These are phyloP conservation scores for Thelonectria blattea DNA, from an alignment of 2,329 filamentous ascomycete genomes.

Conservation along the genomic window DNA sequence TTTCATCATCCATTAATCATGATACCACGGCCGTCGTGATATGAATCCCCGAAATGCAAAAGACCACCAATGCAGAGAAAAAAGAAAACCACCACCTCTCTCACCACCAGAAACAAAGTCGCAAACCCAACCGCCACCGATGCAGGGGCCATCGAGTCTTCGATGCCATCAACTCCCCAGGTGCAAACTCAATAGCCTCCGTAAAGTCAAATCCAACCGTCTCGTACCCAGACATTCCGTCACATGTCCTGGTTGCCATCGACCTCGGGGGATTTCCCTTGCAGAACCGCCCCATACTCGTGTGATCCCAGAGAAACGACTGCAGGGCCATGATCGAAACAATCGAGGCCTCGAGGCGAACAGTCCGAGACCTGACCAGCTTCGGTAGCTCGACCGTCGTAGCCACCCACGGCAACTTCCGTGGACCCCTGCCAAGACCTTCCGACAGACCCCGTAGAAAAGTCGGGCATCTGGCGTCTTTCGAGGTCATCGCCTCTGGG, in stretches of 20 bases:
- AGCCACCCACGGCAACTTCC: not conserved
- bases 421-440: not conserved
- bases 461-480: not conserved
- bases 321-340: not conserved
- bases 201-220: no score
- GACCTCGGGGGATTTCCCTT: not conserved
- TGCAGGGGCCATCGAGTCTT: no score
- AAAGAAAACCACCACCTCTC: not conserved
- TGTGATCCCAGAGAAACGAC: not conserved
- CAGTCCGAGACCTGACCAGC: not conserved
- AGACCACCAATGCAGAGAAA: not conserved
- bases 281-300: not conserved
- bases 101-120: no score
- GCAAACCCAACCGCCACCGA: no score
- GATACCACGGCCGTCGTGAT: slow-evolving; percentile 14
- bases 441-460: not conserved
- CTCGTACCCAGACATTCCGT: no score
- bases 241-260: not conserved
- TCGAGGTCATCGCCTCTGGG: not conserved
- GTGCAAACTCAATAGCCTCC: no score
- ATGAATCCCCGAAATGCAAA: slow-evolving; percentile 13
- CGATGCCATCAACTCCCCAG: no score
- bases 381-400: not conserved
- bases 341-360: not conserved
- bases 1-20: slow-evolving; percentile 18